Conservation (phyloP, 257 asterid species). For the Nicotiana benthamiana region DNA sequence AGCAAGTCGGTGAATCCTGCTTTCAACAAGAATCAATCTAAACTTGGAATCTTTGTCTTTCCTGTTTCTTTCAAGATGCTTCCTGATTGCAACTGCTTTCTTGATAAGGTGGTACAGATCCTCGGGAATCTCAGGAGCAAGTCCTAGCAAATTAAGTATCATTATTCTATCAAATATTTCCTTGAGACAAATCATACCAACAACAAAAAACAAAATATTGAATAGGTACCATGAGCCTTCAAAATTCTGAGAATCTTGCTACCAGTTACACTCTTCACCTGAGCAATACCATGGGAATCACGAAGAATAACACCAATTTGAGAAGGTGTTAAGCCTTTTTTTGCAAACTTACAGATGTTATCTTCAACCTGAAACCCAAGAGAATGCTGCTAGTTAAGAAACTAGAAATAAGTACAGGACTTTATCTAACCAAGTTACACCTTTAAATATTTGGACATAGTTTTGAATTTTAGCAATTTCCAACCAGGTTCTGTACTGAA, state of each 20-base stretch:
- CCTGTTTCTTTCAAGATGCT: slow-evolving; percentile 72
- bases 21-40: slow-evolving; percentile 58
- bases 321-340: slow-evolving; percentile 61
- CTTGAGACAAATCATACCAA: neutral
- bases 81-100: slow-evolving; percentile 67
- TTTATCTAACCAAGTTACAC: neutral
- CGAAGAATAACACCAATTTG: slow-evolving; percentile 71
- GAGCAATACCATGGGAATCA: slow-evolving; percentile 71
- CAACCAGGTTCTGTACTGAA: neutral
- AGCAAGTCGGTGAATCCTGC: slow-evolving; percentile 26
- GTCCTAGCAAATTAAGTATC: slow-evolving; percentile 28
- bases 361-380: slow-evolving; percentile 43
- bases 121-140: slow-evolving; percentile 47
- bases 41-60: slow-evolving; percentile 70
- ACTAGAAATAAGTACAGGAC: neutral
- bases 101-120: slow-evolving; percentile 45
- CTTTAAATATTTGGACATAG: neutral
- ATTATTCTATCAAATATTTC: neutral
- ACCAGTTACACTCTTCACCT: slow-evolving; percentile 28
- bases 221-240: slow-evolving; percentile 38
- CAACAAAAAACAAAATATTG: neutral
- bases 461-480: neutral
- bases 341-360: slow-evolving; percentile 57
- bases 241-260: slow-evolving; percentile 56
- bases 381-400: neutral